Evolutionary conservation across 2,329 filamentous ascomycete species (phyloP).

Genomic region (Fusarium zealandicum): DNA sequence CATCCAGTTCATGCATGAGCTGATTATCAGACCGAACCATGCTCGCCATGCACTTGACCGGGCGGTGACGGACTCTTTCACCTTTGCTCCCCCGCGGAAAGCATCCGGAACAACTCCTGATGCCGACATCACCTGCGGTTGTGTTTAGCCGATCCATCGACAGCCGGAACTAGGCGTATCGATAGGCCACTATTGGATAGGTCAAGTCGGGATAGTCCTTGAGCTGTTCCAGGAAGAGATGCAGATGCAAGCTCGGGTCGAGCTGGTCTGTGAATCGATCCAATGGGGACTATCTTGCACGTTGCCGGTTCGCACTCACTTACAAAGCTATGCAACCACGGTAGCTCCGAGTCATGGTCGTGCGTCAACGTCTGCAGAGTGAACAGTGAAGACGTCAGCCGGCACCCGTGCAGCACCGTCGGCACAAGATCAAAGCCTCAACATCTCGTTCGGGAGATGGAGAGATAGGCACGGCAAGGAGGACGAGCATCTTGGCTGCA

Average conservation of each 20-base stretch:
- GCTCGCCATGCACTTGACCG: conserved; percentile 34
- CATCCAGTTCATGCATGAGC: conserved; percentile 40
- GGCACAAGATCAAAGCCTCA: conserved; percentile 33
- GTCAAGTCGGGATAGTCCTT: conserved; percentile 31
- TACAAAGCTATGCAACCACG: conserved; percentile 12
- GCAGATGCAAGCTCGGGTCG: conserved; percentile 29
- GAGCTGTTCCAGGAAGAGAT: conserved; percentile 24
- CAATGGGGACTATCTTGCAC: conserved; percentile 37
- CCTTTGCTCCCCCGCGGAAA: conserved; percentile 22
- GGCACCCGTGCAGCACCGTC: conserved; percentile 25
- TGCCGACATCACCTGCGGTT: conserved; percentile 24
- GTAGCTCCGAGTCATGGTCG: conserved; percentile 36
- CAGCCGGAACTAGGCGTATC: conserved; percentile 19
- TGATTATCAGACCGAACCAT: conserved; percentile 38
- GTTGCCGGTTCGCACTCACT: conserved; percentile 32
- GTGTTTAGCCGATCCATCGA: conserved; percentile 27
- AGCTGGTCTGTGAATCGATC: conserved; percentile 17
- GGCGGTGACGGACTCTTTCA: conserved; percentile 25
- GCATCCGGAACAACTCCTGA: conserved; percentile 22
- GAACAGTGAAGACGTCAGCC: conserved; percentile 32
- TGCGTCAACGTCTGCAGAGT: conserved; percentile 19
- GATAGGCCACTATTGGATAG: conserved; percentile 20
- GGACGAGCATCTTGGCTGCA: conserved; percentile 12
- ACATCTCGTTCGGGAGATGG: conserved; percentile 28
- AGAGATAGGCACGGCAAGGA: conserved; percentile 3